These are phyloP conservation scores for Nemania sp. DNA, from an alignment of 2,329 filamentous ascomycete genomes.

Conservation along the genomic window DNA sequence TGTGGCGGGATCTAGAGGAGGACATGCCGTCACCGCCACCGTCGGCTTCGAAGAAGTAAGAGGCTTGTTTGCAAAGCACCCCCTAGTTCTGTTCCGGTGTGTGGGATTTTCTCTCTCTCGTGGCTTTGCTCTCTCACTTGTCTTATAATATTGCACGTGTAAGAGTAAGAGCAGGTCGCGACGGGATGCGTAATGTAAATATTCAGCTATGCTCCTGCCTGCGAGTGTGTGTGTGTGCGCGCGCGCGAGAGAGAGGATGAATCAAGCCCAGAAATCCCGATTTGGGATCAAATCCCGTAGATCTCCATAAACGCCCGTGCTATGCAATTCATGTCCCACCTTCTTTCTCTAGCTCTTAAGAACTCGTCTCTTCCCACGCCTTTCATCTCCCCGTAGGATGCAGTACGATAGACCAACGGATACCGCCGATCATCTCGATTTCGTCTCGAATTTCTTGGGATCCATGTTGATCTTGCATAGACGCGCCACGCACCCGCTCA, in stretches of 20 bases:
- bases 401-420: neutral
- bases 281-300: neutral
- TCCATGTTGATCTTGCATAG: constrained; percentile 98
- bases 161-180: constrained; percentile 17
- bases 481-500: constrained; percentile 89
- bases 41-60: constrained; percentile 33
- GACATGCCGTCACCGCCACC: constrained; percentile 36
- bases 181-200: constrained; percentile 23
- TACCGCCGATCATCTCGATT: constrained; percentile 34
- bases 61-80: too few relatives aligned
- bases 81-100: too few relatives aligned
- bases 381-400: neutral
- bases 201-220: too few relatives aligned
- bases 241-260: too few relatives aligned
- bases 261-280: too few relatives aligned
- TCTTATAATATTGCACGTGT: too few relatives aligned
- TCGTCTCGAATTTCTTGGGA: constrained; percentile 70
- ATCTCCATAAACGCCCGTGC: constrained; percentile 37
- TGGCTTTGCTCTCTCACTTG: too few relatives aligned
- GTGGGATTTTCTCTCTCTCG: too few relatives aligned
- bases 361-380: neutral
- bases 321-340: constrained; percentile 30
- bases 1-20: constrained; percentile 66
- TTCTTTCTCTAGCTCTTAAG: too few relatives aligned
- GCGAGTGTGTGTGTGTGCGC: too few relatives aligned